Evolutionary conservation across 139 green algal genomes (phyloP).

Genomic region (Monoraphidium neglectum): DNA sequence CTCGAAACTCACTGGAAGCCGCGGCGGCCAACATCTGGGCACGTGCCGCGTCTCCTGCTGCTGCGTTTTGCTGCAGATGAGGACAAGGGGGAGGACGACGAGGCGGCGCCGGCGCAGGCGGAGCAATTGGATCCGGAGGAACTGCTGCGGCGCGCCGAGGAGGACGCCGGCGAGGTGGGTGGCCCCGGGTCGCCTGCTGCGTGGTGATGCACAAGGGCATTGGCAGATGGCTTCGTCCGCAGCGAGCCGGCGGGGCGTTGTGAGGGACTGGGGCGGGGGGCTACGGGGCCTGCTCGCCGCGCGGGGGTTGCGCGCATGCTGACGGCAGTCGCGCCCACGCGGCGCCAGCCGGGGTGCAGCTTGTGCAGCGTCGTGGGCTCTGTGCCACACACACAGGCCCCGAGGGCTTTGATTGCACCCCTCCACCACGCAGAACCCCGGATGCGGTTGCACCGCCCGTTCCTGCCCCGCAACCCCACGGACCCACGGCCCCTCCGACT

Average conservation of each 20-base stretch:
- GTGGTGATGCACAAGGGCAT: background rate
- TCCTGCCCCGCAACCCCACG: too few relatives aligned
- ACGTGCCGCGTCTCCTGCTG: constrained; percentile 40
- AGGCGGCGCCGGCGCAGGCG: constrained; percentile 7
- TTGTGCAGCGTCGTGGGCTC: too few relatives aligned
- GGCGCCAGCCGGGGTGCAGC: too few relatives aligned
- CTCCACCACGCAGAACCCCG: too few relatives aligned
- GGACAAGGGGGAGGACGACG: constrained; percentile 11
- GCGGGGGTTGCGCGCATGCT: background rate
- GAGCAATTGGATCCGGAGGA: constrained; percentile 55
- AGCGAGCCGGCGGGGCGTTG: background rate
- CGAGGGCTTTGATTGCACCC: too few relatives aligned
- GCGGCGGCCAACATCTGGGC: background rate
- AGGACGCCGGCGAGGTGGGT: constrained; percentile 61
- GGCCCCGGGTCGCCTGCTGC: background rate
- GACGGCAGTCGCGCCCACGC: background rate
- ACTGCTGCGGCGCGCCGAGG: constrained; percentile 76
- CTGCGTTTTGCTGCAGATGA: constrained; percentile 15
- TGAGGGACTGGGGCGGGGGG: background rate
- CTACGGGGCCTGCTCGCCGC: background rate
- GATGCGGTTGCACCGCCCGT: too few relatives aligned
- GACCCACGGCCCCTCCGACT: too few relatives aligned
- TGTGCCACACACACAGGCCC: too few relatives aligned
- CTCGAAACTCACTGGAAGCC: background rate
- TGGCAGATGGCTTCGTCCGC: background rate